Conservation (phyloP, 208 protist species). For the Herpetomonas muscarum region DNA sequence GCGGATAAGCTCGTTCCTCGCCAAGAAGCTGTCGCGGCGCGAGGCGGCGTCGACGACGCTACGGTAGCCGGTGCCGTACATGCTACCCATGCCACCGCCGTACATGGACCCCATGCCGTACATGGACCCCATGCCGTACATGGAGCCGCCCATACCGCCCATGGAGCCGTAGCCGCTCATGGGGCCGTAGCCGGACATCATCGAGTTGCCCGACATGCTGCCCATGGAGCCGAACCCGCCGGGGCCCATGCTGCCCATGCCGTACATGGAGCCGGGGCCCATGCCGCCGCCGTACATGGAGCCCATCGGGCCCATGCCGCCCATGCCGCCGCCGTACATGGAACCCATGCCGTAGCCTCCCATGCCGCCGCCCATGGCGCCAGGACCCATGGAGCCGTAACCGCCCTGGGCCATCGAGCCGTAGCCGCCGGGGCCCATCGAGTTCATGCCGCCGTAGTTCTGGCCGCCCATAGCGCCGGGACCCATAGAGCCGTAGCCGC, state of each 20-base stretch:
- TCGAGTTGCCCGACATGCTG: constrained; percentile 20
- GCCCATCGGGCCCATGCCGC: background rate
- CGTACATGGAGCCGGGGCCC: constrained; percentile 1
- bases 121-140: constrained; percentile 47
- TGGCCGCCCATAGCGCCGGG: too few relatives aligned
- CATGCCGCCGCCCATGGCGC: constrained; percentile 10
- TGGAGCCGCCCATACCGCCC: constrained; percentile 26
- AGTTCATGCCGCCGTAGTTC: background rate
- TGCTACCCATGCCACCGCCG: constrained; percentile 22
- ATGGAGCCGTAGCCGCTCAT: constrained; percentile 37
- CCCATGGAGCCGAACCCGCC: constrained; percentile 23
- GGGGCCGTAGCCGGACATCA: constrained; percentile 15
- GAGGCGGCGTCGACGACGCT: constrained; percentile 58
- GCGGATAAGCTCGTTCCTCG: constrained; percentile 54
- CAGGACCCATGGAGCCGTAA: constrained; percentile 11
- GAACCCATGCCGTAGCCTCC: background rate
- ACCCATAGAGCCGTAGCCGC: too few relatives aligned
- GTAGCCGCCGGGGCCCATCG: background rate
- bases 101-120: constrained; percentile 34
- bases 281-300: background rate
- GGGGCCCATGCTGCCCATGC: constrained; percentile 6
- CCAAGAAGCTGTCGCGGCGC: constrained; percentile 57
- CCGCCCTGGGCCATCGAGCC: constrained; percentile 3
- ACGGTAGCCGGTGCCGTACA: constrained; percentile 38
- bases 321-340: constrained; percentile 6